Base-by-base conservation (phyloP, 1,284 basidiomycete species). In the Bondarzewia mesenterica region DNA sequence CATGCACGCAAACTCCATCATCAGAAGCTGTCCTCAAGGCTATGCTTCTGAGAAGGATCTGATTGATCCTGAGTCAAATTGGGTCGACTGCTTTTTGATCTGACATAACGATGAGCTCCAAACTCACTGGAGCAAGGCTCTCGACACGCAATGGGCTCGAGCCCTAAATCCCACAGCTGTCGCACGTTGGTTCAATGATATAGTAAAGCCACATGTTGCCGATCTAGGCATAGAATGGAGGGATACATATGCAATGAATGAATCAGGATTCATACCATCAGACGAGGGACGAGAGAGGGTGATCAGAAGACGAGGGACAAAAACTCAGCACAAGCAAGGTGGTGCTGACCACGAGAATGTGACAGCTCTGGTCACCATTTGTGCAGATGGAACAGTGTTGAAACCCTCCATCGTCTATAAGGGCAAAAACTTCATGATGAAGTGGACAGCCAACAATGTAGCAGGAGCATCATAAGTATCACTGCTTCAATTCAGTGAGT, bases 181-280 rank as follows among this genome's bases (percentile, higher is more conserved):
- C 12, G n/a, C 16, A n/a, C 10, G 18, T 21, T 68, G 52, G 49
- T 82, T 80, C 7, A 29, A 29, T 7, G 70, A 44, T 4, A 15
- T 49, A 60, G 8, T 47, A 1, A 18, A 57, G 25, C 52, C 59
- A 2, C n/a, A 64, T 7, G 37, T 63, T 37, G 23, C 46, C 0
- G 36, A 63, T 15, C 49, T 54, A 38, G 40, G 56, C 4, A 68
- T 72, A 32, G 46, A 48, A 1, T 47, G 50, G 0, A 52, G 62
- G 37, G 50, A 59, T 41, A 55, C 58, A 3, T 71, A 60, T 41
- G 66, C 60, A 7, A 60, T 65, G 59, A 69, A 73, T 54, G 64
- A 72, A 53, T 72, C 70, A 46, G 68, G 69, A 0, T 54, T 68
- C 23, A 66, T 68, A 48, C 54, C 67, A 5, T 64, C 66, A 7